A percentile compares a stretch with the other conserved stretches of the same genome.
Conservation (phyloP, 208 protist genomes). For the Entamoeba invadens region DNA sequence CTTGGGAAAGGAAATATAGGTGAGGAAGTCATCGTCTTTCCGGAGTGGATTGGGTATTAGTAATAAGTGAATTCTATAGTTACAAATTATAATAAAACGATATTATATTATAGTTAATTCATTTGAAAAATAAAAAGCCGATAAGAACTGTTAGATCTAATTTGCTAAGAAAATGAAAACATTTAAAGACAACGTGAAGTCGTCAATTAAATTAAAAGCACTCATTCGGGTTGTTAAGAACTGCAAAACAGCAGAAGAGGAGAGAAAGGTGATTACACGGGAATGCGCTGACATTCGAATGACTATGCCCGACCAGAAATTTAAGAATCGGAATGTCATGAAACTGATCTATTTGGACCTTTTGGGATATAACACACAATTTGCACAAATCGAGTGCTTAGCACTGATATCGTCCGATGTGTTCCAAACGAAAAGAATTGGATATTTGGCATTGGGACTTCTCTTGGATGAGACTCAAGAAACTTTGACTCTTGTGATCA, state of each 20-base stretch:
- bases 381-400: constrained; percentile 71
- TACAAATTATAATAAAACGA: no score
- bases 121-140: not conserved
- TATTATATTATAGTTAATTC: no score
- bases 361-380: constrained; percentile 69
- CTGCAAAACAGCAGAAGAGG: not conserved
- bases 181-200: not conserved
- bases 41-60: not conserved
- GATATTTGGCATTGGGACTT: constrained; percentile 66
- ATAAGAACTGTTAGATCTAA: not conserved
- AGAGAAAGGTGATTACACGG: not conserved
- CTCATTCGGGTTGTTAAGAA: not conserved
- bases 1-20: not conserved
- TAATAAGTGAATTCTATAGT: no score
- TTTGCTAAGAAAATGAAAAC: not conserved
- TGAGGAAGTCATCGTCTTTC: not conserved
- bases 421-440: constrained; percentile 67
- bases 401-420: constrained; percentile 59
- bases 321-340: constrained; percentile 82
- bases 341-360: constrained; percentile 80
- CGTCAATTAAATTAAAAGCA: not conserved
- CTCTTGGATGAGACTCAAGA: constrained; percentile 71
- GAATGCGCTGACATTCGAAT: not conserved
- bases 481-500: constrained; percentile 58
- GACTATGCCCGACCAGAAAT: constrained; percentile 47